phyloP scores from a whole-genome alignment of 2,329 filamentous ascomycete species.

The Fusarium sarcochroum region DNA sequence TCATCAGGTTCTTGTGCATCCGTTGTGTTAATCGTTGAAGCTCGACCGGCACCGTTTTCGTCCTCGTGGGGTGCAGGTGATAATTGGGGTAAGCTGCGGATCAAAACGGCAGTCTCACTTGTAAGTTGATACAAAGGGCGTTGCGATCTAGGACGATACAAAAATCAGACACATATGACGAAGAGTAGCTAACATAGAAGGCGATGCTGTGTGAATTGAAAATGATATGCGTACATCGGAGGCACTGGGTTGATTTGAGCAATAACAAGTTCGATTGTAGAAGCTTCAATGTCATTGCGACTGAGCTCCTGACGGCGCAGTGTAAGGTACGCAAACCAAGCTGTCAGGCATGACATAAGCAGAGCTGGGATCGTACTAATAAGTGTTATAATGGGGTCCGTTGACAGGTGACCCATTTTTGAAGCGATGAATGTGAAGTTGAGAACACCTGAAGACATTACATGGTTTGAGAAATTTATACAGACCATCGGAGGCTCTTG shows the following conservation, averaged over 20 bases:
- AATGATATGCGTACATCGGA: not conserved
- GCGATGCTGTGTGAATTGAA: too few species aligned
- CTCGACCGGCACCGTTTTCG: not conserved
- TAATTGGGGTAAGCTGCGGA: not conserved
- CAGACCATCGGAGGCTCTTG: too few species aligned
- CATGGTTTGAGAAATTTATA: too few species aligned
- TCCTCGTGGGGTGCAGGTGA: not conserved
- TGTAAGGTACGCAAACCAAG: not conserved
- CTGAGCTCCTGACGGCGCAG: not conserved
- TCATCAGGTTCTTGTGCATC: too few species aligned
- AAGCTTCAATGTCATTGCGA: not conserved
- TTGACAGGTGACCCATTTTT: not conserved
- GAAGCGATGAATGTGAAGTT: not conserved
- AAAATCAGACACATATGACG: not conserved
- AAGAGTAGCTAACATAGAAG: too few species aligned
- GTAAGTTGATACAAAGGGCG: not conserved
- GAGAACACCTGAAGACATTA: too few species aligned
- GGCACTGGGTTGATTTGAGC: not conserved
- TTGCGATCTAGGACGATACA: too few species aligned
- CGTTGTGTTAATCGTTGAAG: not conserved
- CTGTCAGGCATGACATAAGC: not conserved
- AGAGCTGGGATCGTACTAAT: not conserved
- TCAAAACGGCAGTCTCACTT: fast-evolving
- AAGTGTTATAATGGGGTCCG: not conserved
- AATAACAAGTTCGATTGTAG: not conserved